These are phyloP conservation scores for Talaromyces marneffei DNA, from an alignment of 2,329 filamentous ascomycete species.

Conservation along the genomic window DNA sequence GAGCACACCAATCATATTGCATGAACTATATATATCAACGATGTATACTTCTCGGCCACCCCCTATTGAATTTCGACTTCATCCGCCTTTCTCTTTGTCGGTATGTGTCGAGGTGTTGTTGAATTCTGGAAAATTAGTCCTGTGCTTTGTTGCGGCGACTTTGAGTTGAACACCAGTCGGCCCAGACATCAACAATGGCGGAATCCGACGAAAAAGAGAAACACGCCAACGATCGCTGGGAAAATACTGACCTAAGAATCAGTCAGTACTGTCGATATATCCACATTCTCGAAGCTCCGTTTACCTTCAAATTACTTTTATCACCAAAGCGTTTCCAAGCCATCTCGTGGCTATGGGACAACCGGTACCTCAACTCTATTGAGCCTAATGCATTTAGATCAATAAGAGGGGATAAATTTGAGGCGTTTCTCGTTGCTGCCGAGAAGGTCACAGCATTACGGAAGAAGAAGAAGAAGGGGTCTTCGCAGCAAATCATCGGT, in stretches of 20 bases:
- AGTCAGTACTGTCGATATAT: constrained; percentile 5
- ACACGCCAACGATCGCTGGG: not conserved
- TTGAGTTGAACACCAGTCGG: not conserved
- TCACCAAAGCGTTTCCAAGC: not conserved
- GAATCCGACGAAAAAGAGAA: not conserved
- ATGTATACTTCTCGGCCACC: not conserved
- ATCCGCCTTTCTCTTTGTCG: not conserved
- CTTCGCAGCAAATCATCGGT: not conserved
- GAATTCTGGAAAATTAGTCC: not conserved
- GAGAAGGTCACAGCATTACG: constrained; percentile 5
- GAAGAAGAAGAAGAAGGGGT: not conserved
- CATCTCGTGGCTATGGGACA: constrained; percentile 4
- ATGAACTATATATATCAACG: not conserved
- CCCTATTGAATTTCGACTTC: not conserved
- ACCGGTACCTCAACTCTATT: not conserved
- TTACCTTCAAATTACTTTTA: not conserved
- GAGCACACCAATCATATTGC: constrained; percentile 4
- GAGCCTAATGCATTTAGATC: not conserved
- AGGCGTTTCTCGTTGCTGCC: constrained; percentile 1
- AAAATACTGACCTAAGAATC: not conserved
- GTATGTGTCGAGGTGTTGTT: not conserved
- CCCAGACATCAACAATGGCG: not conserved
- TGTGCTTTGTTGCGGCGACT: not conserved
- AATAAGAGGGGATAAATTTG: not conserved
- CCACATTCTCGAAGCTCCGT: no score